Percentiles rank a stretch among this genome's conserved stretches.
These are phyloP conservation scores for Fusarium palustre DNA, from an alignment of 2,329 filamentous ascomycete genomes.

Conservation along the genomic window DNA sequence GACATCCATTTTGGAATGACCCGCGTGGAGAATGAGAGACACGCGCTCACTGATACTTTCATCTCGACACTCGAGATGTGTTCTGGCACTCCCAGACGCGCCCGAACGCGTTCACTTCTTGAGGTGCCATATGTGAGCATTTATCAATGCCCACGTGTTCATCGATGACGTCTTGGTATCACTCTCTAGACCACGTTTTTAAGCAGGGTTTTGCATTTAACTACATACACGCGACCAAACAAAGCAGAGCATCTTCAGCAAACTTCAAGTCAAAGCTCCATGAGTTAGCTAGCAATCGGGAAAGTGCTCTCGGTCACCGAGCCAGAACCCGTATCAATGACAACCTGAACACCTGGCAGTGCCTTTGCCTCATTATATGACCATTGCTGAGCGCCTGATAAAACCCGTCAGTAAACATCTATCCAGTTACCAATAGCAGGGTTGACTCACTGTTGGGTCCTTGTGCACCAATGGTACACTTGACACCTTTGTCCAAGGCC, in stretches of 20 bases:
- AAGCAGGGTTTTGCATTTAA: background rate
- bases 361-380: conserved; percentile 10
- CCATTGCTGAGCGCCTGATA: conserved; percentile 2
- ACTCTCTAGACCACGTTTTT: background rate
- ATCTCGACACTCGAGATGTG: too few species aligned
- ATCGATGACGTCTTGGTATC: background rate
- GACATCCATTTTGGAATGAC: too few species aligned
- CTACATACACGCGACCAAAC: background rate
- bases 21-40: too few species aligned
- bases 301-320: background rate
- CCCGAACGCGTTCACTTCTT: too few species aligned
- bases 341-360: background rate
- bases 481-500: conserved; percentile 1
- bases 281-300: background rate
- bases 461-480: conserved; percentile 5
- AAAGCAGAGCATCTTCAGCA: background rate
- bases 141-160: too few species aligned
- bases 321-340: conserved; percentile 4
- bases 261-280: too few species aligned
- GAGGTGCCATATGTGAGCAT: too few species aligned
- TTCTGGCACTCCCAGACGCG: too few species aligned
- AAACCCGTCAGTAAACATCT: background rate
- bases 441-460: conserved; percentile 1
- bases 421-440: fast-evolving
- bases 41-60: too few species aligned